Conservation (phyloP, 2,329 filamentous ascomycete species). For the Microdochium paspali region DNA sequence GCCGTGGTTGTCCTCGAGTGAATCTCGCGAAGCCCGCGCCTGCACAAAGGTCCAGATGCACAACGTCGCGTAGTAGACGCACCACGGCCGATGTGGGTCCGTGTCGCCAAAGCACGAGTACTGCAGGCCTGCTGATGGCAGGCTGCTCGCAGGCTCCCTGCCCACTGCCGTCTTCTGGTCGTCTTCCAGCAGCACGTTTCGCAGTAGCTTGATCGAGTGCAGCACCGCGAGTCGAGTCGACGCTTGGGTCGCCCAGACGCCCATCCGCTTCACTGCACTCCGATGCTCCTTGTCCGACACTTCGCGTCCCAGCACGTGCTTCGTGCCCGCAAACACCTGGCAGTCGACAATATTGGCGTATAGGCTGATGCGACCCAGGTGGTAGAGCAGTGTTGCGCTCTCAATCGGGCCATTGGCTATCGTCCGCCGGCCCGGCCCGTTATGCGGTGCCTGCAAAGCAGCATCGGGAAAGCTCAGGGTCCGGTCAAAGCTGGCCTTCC, state of each 20-base stretch:
- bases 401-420: constrained; percentile 57
- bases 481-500: constrained; percentile 76
- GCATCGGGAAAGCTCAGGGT: constrained; percentile 39
- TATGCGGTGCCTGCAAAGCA: constrained; percentile 8
- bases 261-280: constrained; percentile 67
- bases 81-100: constrained; percentile 80
- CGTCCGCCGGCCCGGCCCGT: constrained; percentile 34
- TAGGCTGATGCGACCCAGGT: constrained; percentile 80
- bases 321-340: constrained; percentile 78
- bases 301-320: constrained; percentile 65
- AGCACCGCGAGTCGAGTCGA: constrained; percentile 74
- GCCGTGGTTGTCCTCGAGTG: constrained; percentile 45
- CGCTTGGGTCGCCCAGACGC: constrained; percentile 64
- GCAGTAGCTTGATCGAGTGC: constrained; percentile 74
- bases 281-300: constrained; percentile 69
- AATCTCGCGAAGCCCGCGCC: constrained; percentile 29
- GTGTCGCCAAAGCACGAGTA: constrained; percentile 73
- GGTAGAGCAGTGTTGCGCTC: constrained; percentile 71
- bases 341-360: constrained; percentile 85
- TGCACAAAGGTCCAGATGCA: constrained; percentile 85
- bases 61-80: constrained; percentile 77
- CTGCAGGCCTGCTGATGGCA: constrained; percentile 23
- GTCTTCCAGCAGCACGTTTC: constrained; percentile 55
- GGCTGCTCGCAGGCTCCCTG: constrained; percentile 17
- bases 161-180: constrained; percentile 24